Evolutionary conservation across 495 filamentous ascomycete genomes (phyloP), one percentile per base, ranked within the genome.

Genomic region (Aspergillus coremiiformis): DNA sequence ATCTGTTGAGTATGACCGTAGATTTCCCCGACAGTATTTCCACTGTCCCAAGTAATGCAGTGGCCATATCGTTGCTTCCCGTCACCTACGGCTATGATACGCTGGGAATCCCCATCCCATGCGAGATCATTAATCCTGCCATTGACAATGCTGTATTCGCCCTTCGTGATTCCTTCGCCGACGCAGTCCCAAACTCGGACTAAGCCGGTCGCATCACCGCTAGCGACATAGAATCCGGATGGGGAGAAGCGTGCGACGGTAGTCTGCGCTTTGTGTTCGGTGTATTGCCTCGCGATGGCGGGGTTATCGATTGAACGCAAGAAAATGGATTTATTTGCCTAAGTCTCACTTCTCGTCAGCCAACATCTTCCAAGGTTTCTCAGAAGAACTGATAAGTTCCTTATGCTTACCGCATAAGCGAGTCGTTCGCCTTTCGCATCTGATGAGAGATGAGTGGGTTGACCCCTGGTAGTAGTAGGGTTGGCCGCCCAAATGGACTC

Each of bases 311-410:
- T 92, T 32, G 80, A 87, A 49, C 93, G 89, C 17, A 97, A 70
- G 72, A 95, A 97, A 65, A 96, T 84, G 35, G 92, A 96, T 78
- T 97, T 97, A 58, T 89, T 90, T 29, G 89, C 90, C 91, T 96
- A 49, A 20, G n/a, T 22, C 30, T 15, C 39, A 17, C 44, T n/a
- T 26, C 26, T 22, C 44, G 55, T 66, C 26, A 64, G 55, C 17
- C 42, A 42, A 4, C 35, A 44, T 32, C 24, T 10, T 7, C 7
- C n/a, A 10, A 20, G 4, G 17, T 12, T 17, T 41, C 33, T 39
- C 20, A n/a, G 20, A 33, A 14, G n/a, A 14, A 1, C n/a, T 47
- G 14, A 5, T 10, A 10, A 21, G 24, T 19, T 14, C 2, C 3
- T 41, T 11, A 1, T 10, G 70, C 83, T 69, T 81, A 96, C 91